Conservation (phyloP, 2,329 filamentous ascomycete genomes). For the Cladorrhinum sp. region DNA sequence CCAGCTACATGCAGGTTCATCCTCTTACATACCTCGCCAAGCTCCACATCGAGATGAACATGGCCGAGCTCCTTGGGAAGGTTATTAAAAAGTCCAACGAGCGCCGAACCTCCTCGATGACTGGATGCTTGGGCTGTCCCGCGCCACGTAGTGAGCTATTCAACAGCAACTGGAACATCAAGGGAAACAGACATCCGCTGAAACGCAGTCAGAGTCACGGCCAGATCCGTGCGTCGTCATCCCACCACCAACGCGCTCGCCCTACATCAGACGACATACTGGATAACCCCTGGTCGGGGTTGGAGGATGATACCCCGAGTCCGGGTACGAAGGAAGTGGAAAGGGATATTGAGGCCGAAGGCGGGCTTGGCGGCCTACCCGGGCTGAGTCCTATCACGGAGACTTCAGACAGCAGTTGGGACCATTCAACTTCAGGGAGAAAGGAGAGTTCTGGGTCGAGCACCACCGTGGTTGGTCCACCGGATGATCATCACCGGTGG, state of each 20-base stretch:
- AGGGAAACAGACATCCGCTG: background rate
- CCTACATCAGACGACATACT: background rate
- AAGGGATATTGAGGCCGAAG: background rate
- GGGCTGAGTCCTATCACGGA: background rate
- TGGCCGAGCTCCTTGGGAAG: constrained; percentile 48
- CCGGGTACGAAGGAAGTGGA: background rate
- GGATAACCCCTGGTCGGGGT: background rate
- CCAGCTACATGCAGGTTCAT: constrained; percentile 46
- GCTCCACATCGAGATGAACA: constrained; percentile 50
- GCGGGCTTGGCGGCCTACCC: background rate
- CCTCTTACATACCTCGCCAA: constrained; percentile 47
- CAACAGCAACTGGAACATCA: background rate
- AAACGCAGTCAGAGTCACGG: background rate
- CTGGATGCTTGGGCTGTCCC: background rate
- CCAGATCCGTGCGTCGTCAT: background rate
- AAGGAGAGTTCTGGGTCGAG: background rate
- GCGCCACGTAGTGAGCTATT: background rate
- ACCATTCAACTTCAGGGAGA: background rate
- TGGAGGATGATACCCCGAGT: background rate
- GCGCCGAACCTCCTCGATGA: background rate
- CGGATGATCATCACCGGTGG: background rate
- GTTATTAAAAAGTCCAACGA: constrained; percentile 28
- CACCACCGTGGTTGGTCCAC: background rate
- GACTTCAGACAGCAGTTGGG: background rate
- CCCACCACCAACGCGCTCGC: background rate